Evolutionary conservation across 1,284 basidiomycete species (phyloP), one percentile per base, ranked within the genome.

Genomic region (Ustilago tritici): DNA sequence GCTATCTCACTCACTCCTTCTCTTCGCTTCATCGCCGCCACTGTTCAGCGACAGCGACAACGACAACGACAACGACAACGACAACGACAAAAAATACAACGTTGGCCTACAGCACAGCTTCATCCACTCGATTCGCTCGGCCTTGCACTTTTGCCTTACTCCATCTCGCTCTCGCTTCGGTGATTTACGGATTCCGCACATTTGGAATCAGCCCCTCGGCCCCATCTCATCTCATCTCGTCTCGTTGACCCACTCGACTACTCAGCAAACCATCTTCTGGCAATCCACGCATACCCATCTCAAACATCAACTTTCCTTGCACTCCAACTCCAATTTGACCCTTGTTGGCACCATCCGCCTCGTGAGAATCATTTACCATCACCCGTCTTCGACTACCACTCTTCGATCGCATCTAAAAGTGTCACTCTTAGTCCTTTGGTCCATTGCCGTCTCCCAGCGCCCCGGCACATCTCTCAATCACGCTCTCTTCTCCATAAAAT

Each of bases 401-500:
- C 23, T 28, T 28, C 23, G 0, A 28, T 3, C 23, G 23, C 23
- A 19, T 19, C n/a, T 17, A 19, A 46, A 46, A 19, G 17, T 19
- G 43, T 46, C 23, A 17, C 10, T 11, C 3, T 11, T 9, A 40
- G 38, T 12, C 41, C 28, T n/a, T 5, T 11, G 17, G 17, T 19
- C 12, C 19, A 8, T 49, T 35, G 70, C 61, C 65, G 65, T 61
- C 43, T 56, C 28, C 23, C 35, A 73, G 65, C 70, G 70, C 70
- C 56, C 57, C 61, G 65, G 65, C 70, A 61, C 12, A 12, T 5
- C 4, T 15, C n/a, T 40, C 52, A 65, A 58, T 50, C 23, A 61
- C 65, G 65, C 70, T 73, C 70, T 73, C 14, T 11, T 32, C 49
- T 50, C 31, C 17, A 28, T 8, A 67, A 54, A 55, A 71, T 76